Evolutionary conservation across 1,284 basidiomycete species (phyloP).

Genomic region (Xanthoconium separans): DNA sequence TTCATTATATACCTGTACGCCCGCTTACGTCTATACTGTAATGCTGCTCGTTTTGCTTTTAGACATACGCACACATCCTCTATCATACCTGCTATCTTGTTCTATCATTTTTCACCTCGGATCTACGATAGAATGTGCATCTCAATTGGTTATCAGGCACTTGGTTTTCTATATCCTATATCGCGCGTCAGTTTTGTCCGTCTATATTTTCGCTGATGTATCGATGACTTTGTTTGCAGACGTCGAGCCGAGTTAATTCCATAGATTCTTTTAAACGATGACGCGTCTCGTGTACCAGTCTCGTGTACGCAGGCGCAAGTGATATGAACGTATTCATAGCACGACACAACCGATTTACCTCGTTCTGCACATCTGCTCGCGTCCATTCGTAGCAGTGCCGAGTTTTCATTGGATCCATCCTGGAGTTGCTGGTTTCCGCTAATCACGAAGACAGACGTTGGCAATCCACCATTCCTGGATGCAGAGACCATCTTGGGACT

Average conservation of each 20-base stretch:
- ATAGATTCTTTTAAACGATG: too few species aligned
- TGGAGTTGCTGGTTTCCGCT: too few species aligned
- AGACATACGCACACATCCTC: background rate
- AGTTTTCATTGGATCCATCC: too few species aligned
- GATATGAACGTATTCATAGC: too few species aligned
- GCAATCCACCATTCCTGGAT: too few species aligned
- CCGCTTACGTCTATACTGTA: background rate
- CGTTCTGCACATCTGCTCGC: too few species aligned
- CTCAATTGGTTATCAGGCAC: background rate
- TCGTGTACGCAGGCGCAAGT: too few species aligned
- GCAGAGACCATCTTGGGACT: too few species aligned
- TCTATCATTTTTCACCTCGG: background rate
- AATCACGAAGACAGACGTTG: too few species aligned
- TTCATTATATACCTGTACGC: background rate
- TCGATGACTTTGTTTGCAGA: background rate
- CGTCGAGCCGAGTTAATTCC: background rate
- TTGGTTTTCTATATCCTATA: background rate
- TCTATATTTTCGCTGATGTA: background rate
- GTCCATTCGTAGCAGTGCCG: too few species aligned
- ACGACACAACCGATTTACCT: too few species aligned
- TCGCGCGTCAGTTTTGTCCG: slow-evolving; percentile 17
- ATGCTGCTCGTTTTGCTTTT: background rate
- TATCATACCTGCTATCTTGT: slow-evolving; percentile 5
- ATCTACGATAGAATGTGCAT: background rate
- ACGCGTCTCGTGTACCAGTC: too few species aligned